Conservation (phyloP, 148 eudicot species). For the Rhododendron simsii region DNA sequence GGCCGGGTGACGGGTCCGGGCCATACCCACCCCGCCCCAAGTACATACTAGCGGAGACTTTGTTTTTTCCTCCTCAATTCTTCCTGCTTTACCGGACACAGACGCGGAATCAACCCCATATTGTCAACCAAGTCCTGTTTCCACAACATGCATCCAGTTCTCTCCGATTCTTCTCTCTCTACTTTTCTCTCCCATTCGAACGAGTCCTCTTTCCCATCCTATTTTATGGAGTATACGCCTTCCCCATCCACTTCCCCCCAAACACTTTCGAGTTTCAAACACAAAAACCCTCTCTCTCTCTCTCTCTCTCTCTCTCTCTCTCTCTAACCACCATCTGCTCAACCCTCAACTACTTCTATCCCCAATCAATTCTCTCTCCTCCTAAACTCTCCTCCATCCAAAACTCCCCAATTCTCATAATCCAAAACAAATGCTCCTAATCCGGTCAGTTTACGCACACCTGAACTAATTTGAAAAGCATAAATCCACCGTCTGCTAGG, state of each 20-base stretch:
- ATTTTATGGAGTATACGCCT: not conserved
- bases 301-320: not conserved
- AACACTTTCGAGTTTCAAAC: not conserved
- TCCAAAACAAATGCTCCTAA: not conserved
- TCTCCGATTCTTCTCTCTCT: not conserved
- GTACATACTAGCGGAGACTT: not conserved
- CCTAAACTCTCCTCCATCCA: not conserved
- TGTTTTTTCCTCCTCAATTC: not conserved
- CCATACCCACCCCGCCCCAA: no score
- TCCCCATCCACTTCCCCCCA: not conserved
- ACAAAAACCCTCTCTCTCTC: not conserved
- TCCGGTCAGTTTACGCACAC: no score
- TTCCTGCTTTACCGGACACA: not conserved
- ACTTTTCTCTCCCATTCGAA: not conserved
- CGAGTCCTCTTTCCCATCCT: not conserved
- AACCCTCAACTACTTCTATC: not conserved
- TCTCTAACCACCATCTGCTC: not conserved
- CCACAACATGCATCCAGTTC: not conserved
- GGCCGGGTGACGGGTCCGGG: no score
- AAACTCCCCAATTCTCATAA: not conserved
- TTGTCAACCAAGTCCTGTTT: not conserved
- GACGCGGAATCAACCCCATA: not conserved
- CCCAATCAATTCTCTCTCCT: not conserved
- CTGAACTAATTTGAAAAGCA: no score
- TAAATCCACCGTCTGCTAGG: not conserved